phyloP scores from a whole-genome alignment of 352 stramenopile species.

The Phytophthora kernoviae region DNA sequence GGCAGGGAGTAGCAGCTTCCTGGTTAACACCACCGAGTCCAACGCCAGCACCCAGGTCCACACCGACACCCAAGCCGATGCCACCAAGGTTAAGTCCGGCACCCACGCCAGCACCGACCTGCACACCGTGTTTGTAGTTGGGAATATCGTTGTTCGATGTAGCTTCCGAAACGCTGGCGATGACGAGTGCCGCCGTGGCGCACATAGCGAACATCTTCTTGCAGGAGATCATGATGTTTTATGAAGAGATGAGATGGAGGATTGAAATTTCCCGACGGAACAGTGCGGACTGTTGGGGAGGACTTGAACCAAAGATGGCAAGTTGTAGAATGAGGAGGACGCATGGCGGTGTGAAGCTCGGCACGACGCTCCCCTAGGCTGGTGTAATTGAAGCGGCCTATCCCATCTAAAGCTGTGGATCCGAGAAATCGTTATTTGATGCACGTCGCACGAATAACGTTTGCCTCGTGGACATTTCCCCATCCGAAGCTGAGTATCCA shows the following conservation, averaged over 20 bases:
- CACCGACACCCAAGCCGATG: slow-evolving; percentile 1
- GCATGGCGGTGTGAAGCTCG: slow-evolving; percentile 3
- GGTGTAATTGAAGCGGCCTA: slow-evolving; percentile 16
- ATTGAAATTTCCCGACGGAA: slow-evolving; percentile 10
- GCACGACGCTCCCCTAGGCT: not conserved
- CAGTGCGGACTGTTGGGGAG: slow-evolving; percentile 24
- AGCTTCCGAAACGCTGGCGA: slow-evolving; percentile 26
- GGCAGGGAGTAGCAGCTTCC: slow-evolving; percentile 15
- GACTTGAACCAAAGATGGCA: slow-evolving; percentile 30
- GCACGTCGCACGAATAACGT: slow-evolving; percentile 5
- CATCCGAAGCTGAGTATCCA: slow-evolving; percentile 27
- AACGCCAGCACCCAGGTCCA: not conserved
- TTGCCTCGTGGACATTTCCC: not conserved
- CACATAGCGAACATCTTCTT: slow-evolving; percentile 35
- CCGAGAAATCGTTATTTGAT: slow-evolving; percentile 18
- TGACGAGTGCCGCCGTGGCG: slow-evolving; percentile 29
- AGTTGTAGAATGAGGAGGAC: slow-evolving; percentile 32
- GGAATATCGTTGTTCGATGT: slow-evolving; percentile 12
- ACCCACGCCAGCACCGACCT: slow-evolving; percentile 12
- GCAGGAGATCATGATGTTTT: slow-evolving; percentile 33
- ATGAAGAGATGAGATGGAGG: slow-evolving; percentile 8
- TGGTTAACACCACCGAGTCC: slow-evolving; percentile 13
- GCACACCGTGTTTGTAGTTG: slow-evolving; percentile 27
- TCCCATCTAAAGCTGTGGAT: slow-evolving; percentile 24
- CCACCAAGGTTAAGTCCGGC: not conserved